Percentiles rank a stretch among this genome's conserved stretches.
Conservation (phyloP, 1,139 yeast species). For the Scheffersomyces stambukii region DNA sequence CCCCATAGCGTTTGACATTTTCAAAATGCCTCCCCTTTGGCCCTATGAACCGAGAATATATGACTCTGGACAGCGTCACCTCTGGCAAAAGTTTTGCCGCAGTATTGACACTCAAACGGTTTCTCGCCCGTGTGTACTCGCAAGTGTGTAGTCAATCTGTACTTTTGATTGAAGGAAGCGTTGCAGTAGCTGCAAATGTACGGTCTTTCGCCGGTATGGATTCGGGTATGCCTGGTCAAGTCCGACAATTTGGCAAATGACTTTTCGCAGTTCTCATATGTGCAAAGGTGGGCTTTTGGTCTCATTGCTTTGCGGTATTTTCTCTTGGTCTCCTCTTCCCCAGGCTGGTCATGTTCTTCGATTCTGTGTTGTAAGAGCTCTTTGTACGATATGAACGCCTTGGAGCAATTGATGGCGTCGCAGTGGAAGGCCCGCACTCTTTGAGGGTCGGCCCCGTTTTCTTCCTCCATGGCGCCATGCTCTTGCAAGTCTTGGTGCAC, state of each 20-base stretch:
- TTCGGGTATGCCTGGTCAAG: slow-evolving; percentile 20
- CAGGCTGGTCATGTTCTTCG: slow-evolving; percentile 9
- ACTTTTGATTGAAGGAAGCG: slow-evolving; percentile 22
- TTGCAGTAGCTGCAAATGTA: slow-evolving; percentile 18
- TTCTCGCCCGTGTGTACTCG: slow-evolving; percentile 26
- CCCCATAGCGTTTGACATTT: too few species aligned
- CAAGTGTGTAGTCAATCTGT: slow-evolving; percentile 23
- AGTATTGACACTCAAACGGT: slow-evolving; percentile 21
- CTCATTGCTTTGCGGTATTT: neutral
- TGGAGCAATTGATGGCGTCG: slow-evolving; percentile 11
- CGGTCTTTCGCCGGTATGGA: slow-evolving; percentile 26
- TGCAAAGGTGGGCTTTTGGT: slow-evolving; percentile 17
- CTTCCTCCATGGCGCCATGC: slow-evolving; percentile 1
- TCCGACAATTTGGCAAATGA: slow-evolving; percentile 20
- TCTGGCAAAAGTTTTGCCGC: slow-evolving; percentile 22
- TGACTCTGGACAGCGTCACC: slow-evolving; percentile 27
- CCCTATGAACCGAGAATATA: slow-evolving; percentile 16
- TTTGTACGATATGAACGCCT: slow-evolving; percentile 12
- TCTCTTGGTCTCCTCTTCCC: slow-evolving; percentile 4
- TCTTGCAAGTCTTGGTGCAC: slow-evolving; percentile 14
- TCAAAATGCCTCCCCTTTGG: slow-evolving; percentile 12
- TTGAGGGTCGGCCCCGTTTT: slow-evolving; percentile 5
- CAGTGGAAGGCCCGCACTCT: slow-evolving; percentile 14
- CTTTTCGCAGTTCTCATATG: slow-evolving; percentile 14
- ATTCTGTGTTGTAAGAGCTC: slow-evolving; percentile 10